Evolutionary conservation across 2,329 filamentous ascomycete species (phyloP), one percentile per base, ranked within the genome.

Genomic region (Lasiodiplodia sp.): DNA sequence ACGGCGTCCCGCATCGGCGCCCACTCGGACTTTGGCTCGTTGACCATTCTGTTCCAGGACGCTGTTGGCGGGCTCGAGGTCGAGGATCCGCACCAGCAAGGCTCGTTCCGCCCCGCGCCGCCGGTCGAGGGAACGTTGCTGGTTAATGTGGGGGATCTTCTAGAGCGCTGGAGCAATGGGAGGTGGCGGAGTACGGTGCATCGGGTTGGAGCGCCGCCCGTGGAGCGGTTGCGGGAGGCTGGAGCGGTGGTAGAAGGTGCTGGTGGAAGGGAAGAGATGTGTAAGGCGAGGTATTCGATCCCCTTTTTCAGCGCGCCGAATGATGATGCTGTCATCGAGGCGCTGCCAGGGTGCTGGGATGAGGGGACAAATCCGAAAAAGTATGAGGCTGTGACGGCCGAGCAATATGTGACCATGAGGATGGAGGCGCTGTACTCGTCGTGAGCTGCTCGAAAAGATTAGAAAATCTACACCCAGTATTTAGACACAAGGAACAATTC

Each of bases 31-130:
- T 82, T 81, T 70, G 80, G 81, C 8, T 77, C 77, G 1, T 70
- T 83, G 51, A 83, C 81, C 3, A 70, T 83, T 11, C 74, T 83
- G 1, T 83, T 82, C 69, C 81, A 83, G 66, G 81, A 83, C 60
- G 63, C 67, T 1, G 79, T 80, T 25, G 81, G 80, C 12, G 81
- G 81, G 2, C 73, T 83, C 3, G 79, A 83, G 69, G 71, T 82
- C 16, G 75, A 79, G 68, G 74, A 78, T 70, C 77, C 78, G 18
- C 52, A 71, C 0, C 25, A 66, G 2, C 71, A 70, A 1, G 79
- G 77, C 0, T 68, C 18, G 2, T 82, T 79, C 47, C 68, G 74
- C 0, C 69, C 72, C 3, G 80, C 74, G 3, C 69, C 71, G 14
- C 76, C 79, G 0, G 68, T 81, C 12, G 69, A 73, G 2, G 77